These are phyloP conservation scores for Inga leiocalycina DNA, from an alignment of 306 rosid genomes.

Conservation along the genomic window DNA sequence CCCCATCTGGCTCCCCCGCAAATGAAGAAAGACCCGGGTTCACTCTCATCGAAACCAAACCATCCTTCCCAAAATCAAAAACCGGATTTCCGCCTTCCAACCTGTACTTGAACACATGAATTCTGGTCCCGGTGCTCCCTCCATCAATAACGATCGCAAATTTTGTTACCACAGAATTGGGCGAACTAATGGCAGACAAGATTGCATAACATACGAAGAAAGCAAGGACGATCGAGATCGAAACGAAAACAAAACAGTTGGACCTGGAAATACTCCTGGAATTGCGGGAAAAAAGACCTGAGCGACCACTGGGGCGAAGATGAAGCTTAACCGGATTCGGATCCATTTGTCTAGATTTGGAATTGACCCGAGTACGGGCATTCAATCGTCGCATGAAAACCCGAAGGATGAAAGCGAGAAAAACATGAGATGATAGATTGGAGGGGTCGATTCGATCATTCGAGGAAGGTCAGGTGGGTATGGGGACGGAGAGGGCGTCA, in stretches of 20 bases:
- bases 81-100: slow-evolving; percentile 32
- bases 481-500: slow-evolving; percentile 6
- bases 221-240: slow-evolving; percentile 33
- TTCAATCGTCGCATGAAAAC: slow-evolving; percentile 69
- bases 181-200: slow-evolving; percentile 21
- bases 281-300: slow-evolving; percentile 54
- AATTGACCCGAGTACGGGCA: slow-evolving; percentile 45
- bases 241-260: slow-evolving; percentile 20
- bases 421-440: slow-evolving; percentile 21
- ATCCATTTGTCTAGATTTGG: slow-evolving; percentile 48
- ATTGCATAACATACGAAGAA: slow-evolving; percentile 40
- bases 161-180: background rate
- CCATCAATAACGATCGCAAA: slow-evolving; percentile 75
- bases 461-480: background rate
- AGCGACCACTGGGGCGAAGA: slow-evolving; percentile 39
- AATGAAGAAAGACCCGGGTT: slow-evolving; percentile 84
- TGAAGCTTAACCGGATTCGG: slow-evolving; percentile 61
- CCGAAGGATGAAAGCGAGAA: background rate
- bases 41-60: slow-evolving; percentile 64
- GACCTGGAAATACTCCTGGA: slow-evolving; percentile 35
- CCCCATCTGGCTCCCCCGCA: slow-evolving; percentile 56
- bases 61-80: slow-evolving; percentile 58
- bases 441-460: background rate
- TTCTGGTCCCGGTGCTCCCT: slow-evolving; percentile 88
- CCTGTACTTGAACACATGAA: slow-evolving; percentile 65